These are phyloP conservation scores for Magnolia kwangsiensis DNA, from an alignment of 164 flowering plant genomes.

Conservation along the genomic window DNA sequence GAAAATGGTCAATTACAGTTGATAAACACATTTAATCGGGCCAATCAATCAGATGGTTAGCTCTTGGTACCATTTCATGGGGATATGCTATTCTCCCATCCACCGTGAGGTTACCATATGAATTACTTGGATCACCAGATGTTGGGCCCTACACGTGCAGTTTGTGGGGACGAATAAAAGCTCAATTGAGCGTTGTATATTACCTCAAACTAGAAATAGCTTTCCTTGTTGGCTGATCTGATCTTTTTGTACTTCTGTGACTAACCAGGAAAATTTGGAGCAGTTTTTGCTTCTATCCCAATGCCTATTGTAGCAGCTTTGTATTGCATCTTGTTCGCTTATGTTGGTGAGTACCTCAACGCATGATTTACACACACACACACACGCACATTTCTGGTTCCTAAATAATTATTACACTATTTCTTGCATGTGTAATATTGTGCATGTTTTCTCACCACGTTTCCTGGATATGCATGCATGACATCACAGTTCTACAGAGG, in stretches of 20 bases:
- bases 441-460: not conserved
- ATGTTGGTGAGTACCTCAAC: conserved; percentile 45
- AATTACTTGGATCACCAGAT: not conserved
- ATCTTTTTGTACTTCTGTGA: not conserved
- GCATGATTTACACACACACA: too few relatives aligned
- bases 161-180: not conserved
- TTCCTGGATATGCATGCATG: not conserved
- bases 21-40: not conserved
- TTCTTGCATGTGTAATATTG: not conserved
- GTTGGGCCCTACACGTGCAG: not conserved
- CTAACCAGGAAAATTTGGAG: conserved; percentile 28
- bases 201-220: not conserved
- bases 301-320: conserved; percentile 31
- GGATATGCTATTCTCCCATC: not conserved
- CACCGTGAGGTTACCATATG: not conserved
- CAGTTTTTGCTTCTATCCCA: conserved; percentile 30
- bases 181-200: too few relatives aligned
- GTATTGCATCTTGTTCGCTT: conserved; percentile 54
- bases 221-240: not conserved
- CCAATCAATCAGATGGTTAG: not conserved
- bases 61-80: not conserved
- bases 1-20: not conserved
- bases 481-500: not conserved
- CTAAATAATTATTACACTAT: not conserved
- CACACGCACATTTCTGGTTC: not conserved